Percentiles rank a stretch among this genome's conserved stretches.
phyloP scores from a whole-genome alignment of 2,329 filamentous ascomycete genomes.

The Fusarium sororula region DNA sequence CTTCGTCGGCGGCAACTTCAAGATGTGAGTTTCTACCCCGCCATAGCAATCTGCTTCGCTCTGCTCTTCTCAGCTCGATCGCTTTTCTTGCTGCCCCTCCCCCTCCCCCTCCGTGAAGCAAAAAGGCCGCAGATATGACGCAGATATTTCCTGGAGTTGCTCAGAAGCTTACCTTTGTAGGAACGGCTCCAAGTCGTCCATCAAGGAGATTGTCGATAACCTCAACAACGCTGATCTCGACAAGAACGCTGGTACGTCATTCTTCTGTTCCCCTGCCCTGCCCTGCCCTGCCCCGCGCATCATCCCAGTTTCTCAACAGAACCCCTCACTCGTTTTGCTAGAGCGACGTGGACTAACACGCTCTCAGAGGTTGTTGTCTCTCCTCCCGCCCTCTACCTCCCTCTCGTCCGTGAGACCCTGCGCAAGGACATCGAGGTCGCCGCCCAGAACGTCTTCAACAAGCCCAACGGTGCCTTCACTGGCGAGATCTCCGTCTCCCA shows the following conservation, averaged over 20 bases:
- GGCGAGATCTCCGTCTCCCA: conserved; percentile 95
- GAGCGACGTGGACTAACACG: conserved; percentile 8
- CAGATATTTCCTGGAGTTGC: conserved; percentile 28
- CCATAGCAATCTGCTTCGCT: conserved; percentile 23
- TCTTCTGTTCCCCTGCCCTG: neutral
- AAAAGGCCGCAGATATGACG: conserved; percentile 45
- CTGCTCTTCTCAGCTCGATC: conserved; percentile 6
- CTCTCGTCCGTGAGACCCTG: conserved; percentile 82
- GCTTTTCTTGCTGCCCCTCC: conserved; percentile 21
- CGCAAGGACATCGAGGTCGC: conserved; percentile 83
- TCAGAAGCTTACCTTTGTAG: conserved; percentile 55
- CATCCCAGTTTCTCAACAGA: conserved; percentile 10
- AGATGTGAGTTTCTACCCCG: conserved; percentile 76
- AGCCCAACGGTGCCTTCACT: conserved; percentile 95
- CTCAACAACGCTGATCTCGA: conserved; percentile 88
- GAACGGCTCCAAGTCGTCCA: conserved; percentile 92
- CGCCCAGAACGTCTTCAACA: conserved; percentile 97
- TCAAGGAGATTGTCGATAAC: conserved; percentile 89
- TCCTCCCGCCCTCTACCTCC: conserved; percentile 89
- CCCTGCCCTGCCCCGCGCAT: neutral
- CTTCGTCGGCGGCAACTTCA: conserved; percentile 99
- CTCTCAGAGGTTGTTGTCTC: conserved; percentile 89
- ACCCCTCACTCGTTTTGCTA: conserved; percentile 8
- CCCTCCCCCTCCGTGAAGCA: conserved; percentile 30
- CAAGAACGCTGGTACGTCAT: conserved; percentile 72